Evolutionary conservation across 352 stramenopile genomes (phyloP).

Genomic region (Phytophthora tentaculata): DNA sequence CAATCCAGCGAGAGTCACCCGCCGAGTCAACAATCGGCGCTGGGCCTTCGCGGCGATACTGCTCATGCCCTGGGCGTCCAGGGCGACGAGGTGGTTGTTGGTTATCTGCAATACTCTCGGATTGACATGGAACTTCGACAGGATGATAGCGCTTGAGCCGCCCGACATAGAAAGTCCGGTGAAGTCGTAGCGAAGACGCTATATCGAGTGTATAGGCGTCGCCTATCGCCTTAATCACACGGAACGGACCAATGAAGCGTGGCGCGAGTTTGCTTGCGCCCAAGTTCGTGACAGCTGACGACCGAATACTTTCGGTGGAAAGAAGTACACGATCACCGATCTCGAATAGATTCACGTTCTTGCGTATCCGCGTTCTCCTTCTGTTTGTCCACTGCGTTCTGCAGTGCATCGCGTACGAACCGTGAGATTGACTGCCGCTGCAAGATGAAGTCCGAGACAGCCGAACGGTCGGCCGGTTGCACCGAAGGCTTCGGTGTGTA

Average conservation of each 20-base stretch:
- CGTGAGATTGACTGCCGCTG: neutral
- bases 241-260: neutral
- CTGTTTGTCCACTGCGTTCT: neutral
- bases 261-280: neutral
- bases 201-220: neutral
- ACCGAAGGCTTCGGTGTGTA: neutral
- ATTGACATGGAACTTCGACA: neutral
- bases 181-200: neutral
- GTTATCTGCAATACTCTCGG: too few relatives aligned
- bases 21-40: neutral
- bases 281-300: neutral
- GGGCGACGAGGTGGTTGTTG: neutral
- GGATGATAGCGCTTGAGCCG: neutral
- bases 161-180: neutral
- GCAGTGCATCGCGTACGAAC: neutral
- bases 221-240: neutral
- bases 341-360: neutral
- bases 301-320: neutral
- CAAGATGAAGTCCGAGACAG: neutral
- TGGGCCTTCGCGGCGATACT: slow-evolving; percentile 29
- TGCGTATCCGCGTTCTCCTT: neutral
- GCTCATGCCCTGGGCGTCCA: neutral
- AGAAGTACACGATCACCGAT: neutral
- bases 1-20: neutral
- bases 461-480: neutral